A percentile compares a stretch with the other conserved stretches of the same genome.
These are phyloP conservation scores for Penicillium sp. DNA, from an alignment of 2,329 filamentous ascomycete genomes.

Conservation along the genomic window DNA sequence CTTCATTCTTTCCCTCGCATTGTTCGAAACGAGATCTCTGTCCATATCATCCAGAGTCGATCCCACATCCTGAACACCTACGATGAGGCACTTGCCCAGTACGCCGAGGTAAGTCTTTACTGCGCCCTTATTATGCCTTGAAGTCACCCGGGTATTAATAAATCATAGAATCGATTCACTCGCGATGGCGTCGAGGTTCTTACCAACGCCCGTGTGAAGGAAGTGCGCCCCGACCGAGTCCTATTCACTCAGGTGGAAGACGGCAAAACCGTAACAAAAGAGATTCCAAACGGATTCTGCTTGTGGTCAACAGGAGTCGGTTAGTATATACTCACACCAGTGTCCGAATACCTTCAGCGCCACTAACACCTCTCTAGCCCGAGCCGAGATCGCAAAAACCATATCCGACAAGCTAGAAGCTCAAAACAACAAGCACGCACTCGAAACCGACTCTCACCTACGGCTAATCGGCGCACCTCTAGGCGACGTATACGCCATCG, in stretches of 20 bases:
- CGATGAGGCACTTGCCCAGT: constrained; percentile 87
- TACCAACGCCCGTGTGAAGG: constrained; percentile 89
- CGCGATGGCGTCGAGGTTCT: constrained; percentile 88
- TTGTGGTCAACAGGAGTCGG: constrained; percentile 93
- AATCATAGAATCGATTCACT: constrained; percentile 64
- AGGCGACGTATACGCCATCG: constrained; percentile 93
- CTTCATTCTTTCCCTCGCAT: constrained; percentile 78
- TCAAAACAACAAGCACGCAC: constrained; percentile 84
- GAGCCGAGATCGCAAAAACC: constrained; percentile 72
- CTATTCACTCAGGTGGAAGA: constrained; percentile 81
- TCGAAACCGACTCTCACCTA: constrained; percentile 92
- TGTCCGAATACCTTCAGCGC: background rate
- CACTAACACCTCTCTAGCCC: constrained; percentile 46
- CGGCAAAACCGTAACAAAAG: constrained; percentile 75
- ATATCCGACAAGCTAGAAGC: constrained; percentile 70
- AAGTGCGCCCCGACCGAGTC: constrained; percentile 78
- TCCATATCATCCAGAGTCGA: constrained; percentile 92
- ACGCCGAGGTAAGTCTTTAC: constrained; percentile 63
- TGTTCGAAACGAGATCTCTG: constrained; percentile 94
- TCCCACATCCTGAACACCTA: constrained; percentile 97
- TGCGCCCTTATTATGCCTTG: too few species aligned
- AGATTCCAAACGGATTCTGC: constrained; percentile 92
- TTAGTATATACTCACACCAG: constrained; percentile 30
- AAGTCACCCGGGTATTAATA: constrained; percentile 3
- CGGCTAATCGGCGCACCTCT: constrained; percentile 83